Percentiles rank a stretch among this genome's conserved stretches.
phyloP scores from a whole-genome alignment of 2,329 filamentous ascomycete genomes.

The Lasiodiplodia sp. region DNA sequence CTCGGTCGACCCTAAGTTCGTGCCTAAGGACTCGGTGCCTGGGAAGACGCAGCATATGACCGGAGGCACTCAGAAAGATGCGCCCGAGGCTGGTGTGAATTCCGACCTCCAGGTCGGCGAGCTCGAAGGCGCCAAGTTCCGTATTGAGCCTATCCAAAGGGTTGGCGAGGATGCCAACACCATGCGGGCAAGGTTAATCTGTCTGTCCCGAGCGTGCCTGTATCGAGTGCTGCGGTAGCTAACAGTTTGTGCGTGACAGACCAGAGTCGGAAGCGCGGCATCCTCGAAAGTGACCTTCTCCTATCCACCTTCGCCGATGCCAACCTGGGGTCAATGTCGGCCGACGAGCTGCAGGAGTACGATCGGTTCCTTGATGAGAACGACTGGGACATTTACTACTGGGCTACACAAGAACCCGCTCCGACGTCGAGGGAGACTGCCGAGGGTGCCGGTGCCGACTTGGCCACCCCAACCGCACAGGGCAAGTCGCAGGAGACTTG shows the following conservation, averaged over 20 bases:
- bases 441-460: slow-evolving; percentile 57
- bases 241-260: slow-evolving; percentile 61
- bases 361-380: slow-evolving; percentile 97
- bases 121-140: slow-evolving; percentile 84
- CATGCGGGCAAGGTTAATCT: slow-evolving; percentile 85
- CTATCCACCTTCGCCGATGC: slow-evolving; percentile 92
- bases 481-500: slow-evolving; percentile 54
- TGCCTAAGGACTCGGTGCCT: slow-evolving; percentile 65
- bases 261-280: slow-evolving; percentile 95
- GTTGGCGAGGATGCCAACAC: slow-evolving; percentile 84
- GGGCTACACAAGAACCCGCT: slow-evolving; percentile 85
- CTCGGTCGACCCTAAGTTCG: slow-evolving; percentile 62
- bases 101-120: slow-evolving; percentile 80
- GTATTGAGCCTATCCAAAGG: slow-evolving; percentile 86
- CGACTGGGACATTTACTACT: slow-evolving; percentile 99
- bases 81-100: slow-evolving; percentile 54
- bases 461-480: slow-evolving; percentile 54
- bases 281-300: slow-evolving; percentile 92
- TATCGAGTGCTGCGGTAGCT: slow-evolving; percentile 12
- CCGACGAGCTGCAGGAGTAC: slow-evolving; percentile 79
- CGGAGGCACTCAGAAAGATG: slow-evolving; percentile 64
- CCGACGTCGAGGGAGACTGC: slow-evolving; percentile 64
- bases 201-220: slow-evolving; percentile 51
- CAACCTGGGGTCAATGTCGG: slow-evolving; percentile 77
- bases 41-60: slow-evolving; percentile 72